These are phyloP conservation scores for Entomortierella parvispora DNA, from an alignment of 192 early-diverging fungal species.

Conservation along the genomic window DNA sequence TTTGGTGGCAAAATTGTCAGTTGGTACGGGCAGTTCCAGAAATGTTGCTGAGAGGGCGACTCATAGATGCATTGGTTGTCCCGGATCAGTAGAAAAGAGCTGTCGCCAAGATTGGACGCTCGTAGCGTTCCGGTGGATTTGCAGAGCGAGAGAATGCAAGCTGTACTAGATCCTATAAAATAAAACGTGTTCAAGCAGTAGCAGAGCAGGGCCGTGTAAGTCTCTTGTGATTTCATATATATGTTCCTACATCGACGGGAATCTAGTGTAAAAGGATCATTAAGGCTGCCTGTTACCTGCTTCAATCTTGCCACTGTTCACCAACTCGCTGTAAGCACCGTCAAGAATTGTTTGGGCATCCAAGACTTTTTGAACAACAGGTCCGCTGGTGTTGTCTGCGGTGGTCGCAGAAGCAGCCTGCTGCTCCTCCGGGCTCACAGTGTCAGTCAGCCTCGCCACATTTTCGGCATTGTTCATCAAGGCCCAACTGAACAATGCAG, in stretches of 20 bases:
- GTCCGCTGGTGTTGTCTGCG: neutral
- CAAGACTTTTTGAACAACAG: slow-evolving; percentile 9
- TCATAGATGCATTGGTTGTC: slow-evolving; percentile 65
- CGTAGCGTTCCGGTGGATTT: slow-evolving; percentile 63
- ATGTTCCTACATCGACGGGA: neutral
- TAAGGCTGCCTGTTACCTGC: slow-evolving; percentile 47
- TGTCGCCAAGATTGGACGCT: slow-evolving; percentile 65
- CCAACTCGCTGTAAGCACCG: slow-evolving; percentile 54
- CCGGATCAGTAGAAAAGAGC: slow-evolving; percentile 65
- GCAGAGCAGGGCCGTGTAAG: neutral
- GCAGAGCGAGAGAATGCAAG: slow-evolving; percentile 66
- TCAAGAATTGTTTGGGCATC: slow-evolving; percentile 64
- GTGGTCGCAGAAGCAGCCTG: too few species aligned
- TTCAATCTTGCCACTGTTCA: slow-evolving; percentile 58
- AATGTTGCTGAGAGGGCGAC: slow-evolving; percentile 69
- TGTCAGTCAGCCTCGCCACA: slow-evolving; percentile 52
- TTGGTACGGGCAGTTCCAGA: slow-evolving; percentile 73
- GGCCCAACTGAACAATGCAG: slow-evolving; percentile 64
- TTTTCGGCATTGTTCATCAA: slow-evolving; percentile 66
- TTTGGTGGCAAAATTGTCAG: slow-evolving; percentile 62
- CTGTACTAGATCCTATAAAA: slow-evolving; percentile 63
- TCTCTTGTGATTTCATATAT: neutral
- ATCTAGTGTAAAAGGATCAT: neutral
- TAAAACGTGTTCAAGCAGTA: neutral
- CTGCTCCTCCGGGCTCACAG: slow-evolving; percentile 8